Percentiles rank a stretch among this genome's conserved stretches.
These are phyloP conservation scores for Knoxia roxburghii DNA, from an alignment of 257 asterid genomes.

Conservation along the genomic window DNA sequence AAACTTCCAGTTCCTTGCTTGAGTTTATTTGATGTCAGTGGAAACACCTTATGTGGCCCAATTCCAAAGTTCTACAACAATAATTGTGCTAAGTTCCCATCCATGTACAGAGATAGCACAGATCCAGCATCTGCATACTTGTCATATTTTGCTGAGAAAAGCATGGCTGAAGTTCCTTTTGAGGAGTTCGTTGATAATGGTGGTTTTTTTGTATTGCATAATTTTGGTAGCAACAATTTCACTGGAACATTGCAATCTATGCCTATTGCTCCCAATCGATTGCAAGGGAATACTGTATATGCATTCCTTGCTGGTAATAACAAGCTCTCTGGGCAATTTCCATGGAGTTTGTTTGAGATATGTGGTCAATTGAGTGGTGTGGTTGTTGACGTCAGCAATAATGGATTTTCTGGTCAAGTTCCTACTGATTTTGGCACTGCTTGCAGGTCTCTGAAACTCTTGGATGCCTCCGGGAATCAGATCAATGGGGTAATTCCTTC, in stretches of 20 bases:
- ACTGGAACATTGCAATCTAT: constrained; percentile 46
- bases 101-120: constrained; percentile 8
- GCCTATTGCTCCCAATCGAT: constrained; percentile 55
- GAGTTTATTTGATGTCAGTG: constrained; percentile 72
- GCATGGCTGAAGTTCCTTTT: constrained; percentile 35
- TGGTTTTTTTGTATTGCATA: constrained; percentile 45
- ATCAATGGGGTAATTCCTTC: constrained; percentile 57
- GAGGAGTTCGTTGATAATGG: constrained; percentile 37
- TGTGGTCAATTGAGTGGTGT: constrained; percentile 60
- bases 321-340: constrained; percentile 62
- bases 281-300: constrained; percentile 49
- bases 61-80: constrained; percentile 51
- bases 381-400: constrained; percentile 56
- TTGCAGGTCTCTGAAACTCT: constrained; percentile 49
- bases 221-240: constrained; percentile 65
- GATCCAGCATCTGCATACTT: constrained; percentile 59
- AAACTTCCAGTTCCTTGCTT: constrained; percentile 80
- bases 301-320: constrained; percentile 77
- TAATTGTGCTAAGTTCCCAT: constrained; percentile 36
- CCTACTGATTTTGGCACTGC: constrained; percentile 46
- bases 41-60: constrained; percentile 59
- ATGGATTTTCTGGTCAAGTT: constrained; percentile 55
- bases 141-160: constrained; percentile 41
- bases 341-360: constrained; percentile 45
- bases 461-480: constrained; percentile 66